Conservation (phyloP, 2,329 filamentous ascomycete genomes). For the Clonostachys chloroleuca region DNA sequence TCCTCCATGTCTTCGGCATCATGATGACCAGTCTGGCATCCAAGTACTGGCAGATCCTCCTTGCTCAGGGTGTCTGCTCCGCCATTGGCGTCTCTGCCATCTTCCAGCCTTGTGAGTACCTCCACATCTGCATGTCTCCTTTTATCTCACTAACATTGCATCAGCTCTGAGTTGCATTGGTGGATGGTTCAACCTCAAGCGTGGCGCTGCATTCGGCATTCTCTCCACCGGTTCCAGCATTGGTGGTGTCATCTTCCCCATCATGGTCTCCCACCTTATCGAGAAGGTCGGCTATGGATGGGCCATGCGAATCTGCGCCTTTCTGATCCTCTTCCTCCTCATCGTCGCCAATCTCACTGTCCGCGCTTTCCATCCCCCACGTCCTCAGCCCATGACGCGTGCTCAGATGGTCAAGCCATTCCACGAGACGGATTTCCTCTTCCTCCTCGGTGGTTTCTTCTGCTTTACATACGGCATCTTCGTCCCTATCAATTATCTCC, state of each 20-base stretch:
- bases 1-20: conserved; percentile 55
- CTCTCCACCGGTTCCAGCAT: conserved; percentile 53
- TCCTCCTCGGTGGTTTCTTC: conserved; percentile 23
- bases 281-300: conserved; percentile 25
- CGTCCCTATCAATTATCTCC: conserved; percentile 27
- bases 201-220: conserved; percentile 52
- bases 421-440: conserved; percentile 20
- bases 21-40: conserved; percentile 56
- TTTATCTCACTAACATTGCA: background rate
- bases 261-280: conserved; percentile 14
- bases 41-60: conserved; percentile 33
- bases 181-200: conserved; percentile 32
- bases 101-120: conserved; percentile 22
- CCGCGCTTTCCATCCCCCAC: conserved; percentile 7
- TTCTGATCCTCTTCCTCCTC: conserved; percentile 27
- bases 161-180: conserved; percentile 2
- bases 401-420: conserved; percentile 17
- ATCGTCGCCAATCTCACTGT: conserved; percentile 23
- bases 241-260: conserved; percentile 43
- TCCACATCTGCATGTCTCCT: conserved; percentile 9
- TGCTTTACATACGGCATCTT: conserved; percentile 27
- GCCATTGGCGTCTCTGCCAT: conserved; percentile 27
- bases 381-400: background rate
- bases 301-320: conserved; percentile 32
- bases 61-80: conserved; percentile 29